phyloP scores from a whole-genome alignment of 305 asterid genomes.

The Fraxinus albicans region DNA sequence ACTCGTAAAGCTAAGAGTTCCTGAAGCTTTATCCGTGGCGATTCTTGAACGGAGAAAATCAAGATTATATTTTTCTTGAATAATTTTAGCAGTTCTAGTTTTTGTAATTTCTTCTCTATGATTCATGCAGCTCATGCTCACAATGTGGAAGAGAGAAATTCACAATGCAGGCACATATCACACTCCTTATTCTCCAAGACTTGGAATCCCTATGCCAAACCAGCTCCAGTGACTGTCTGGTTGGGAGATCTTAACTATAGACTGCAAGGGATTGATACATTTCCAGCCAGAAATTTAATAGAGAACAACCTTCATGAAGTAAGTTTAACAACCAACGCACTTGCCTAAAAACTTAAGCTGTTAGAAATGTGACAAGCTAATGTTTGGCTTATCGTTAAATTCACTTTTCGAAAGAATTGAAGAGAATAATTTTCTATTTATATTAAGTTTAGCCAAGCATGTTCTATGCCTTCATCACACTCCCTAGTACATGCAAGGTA shows the following conservation, averaged over 20 bases:
- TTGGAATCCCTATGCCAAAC: constrained; percentile 41
- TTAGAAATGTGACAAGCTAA: neutral
- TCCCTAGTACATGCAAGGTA: neutral
- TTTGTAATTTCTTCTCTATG: neutral
- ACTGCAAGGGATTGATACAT: constrained; percentile 50
- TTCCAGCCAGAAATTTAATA: constrained; percentile 57
- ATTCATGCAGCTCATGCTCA: constrained; percentile 55
- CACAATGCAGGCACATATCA: constrained; percentile 50
- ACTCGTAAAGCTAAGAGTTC: neutral
- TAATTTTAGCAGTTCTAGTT: neutral
- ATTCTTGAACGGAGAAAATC: neutral
- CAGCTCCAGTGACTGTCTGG: constrained; percentile 62
- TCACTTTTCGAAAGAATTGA: neutral
- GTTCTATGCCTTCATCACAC: neutral
- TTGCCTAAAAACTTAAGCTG: neutral
- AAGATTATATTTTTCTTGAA: neutral
- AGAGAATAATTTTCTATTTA: neutral
- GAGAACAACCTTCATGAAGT: constrained; percentile 49
- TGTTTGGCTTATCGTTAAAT: neutral
- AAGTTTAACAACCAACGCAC: constrained; percentile 15
- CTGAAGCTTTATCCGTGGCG: neutral
- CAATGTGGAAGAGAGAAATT: constrained; percentile 63
- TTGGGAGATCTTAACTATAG: constrained; percentile 77
- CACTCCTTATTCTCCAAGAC: constrained; percentile 51
- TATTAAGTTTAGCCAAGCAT: neutral